Conservation (phyloP, 2,329 filamentous ascomycete genomes). For the Bimuria novae-zelandiae region DNA sequence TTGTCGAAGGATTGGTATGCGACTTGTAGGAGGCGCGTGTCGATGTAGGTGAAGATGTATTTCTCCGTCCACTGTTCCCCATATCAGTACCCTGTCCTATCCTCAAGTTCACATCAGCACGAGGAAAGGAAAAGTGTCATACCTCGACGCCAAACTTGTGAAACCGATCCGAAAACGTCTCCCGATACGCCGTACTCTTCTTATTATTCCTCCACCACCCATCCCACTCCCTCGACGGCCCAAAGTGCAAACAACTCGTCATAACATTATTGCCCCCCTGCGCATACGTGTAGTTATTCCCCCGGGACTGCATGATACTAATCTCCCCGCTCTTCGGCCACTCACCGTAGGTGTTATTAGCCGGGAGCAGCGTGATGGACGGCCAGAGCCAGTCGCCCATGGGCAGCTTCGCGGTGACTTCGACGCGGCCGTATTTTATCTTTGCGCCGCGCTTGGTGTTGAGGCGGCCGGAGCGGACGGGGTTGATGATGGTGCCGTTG, state of each 20-base stretch:
- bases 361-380: conserved; percentile 88
- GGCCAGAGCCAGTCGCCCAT: conserved; percentile 87
- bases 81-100: too few species aligned
- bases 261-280: conserved; percentile 82
- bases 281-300: conserved; percentile 77
- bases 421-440: conserved; percentile 81
- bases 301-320: conserved; percentile 78
- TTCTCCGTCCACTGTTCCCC: conserved; percentile 71
- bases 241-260: conserved; percentile 81
- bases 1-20: conserved; percentile 74
- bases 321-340: conserved; percentile 86
- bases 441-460: conserved; percentile 71
- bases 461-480: conserved; percentile 77
- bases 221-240: conserved; percentile 72
- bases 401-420: conserved; percentile 77
- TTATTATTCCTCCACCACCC: conserved; percentile 84
- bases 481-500: conserved; percentile 76
- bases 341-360: conserved; percentile 69
- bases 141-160: conserved; percentile 78
- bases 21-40: conserved; percentile 78
- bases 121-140: conserved; percentile 8
- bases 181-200: conserved; percentile 75
- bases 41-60: conserved; percentile 85
- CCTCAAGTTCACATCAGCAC: too few species aligned
- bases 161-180: conserved; percentile 69